Percentiles rank a stretch among this genome's conserved stretches.
Conservation (phyloP, 106 monocot genomes). For the Ottelia alismoides region DNA sequence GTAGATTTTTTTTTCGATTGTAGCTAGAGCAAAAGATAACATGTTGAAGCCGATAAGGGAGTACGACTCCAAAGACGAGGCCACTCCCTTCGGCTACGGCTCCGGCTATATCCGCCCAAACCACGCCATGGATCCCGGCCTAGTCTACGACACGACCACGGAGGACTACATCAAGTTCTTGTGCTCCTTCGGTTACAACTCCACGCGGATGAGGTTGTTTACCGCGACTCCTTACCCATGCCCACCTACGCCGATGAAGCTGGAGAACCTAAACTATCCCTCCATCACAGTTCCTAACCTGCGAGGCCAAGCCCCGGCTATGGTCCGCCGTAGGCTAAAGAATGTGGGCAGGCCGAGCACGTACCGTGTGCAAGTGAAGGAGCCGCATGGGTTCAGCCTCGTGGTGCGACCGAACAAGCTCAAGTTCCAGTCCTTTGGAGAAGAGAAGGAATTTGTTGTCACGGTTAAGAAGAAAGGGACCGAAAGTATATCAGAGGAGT, state of each 20-base stretch:
- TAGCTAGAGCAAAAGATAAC: conserved; percentile 13
- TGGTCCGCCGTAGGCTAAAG: conserved; percentile 2
- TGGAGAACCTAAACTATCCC: conserved; percentile 8
- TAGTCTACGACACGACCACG: conserved; percentile 10
- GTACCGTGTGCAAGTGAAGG: background rate
- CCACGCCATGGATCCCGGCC: conserved; percentile 8
- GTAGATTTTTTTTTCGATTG: background rate
- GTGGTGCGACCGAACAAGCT: background rate
- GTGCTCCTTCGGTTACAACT: conserved; percentile 3
- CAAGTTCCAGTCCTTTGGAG: background rate
- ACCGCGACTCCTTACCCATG: background rate
- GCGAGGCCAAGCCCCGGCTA: background rate
- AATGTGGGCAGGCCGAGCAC: conserved; percentile 7
- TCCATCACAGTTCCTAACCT: conserved; percentile 2
- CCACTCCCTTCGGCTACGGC: conserved; percentile 1
- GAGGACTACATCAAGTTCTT: conserved; percentile 9
- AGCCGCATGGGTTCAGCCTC: background rate
- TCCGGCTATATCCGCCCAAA: conserved; percentile 1
- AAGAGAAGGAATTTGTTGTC: background rate
- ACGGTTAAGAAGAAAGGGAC: background rate
- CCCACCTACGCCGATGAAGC: background rate
- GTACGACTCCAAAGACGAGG: background rate
- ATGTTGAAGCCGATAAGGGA: background rate
- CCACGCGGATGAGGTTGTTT: background rate
- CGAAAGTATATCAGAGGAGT: background rate